A percentile compares a stretch with the other conserved stretches of the same genome.
phyloP scores from a whole-genome alignment of 805 yeast genomes.

The Candida namnaoensis region DNA sequence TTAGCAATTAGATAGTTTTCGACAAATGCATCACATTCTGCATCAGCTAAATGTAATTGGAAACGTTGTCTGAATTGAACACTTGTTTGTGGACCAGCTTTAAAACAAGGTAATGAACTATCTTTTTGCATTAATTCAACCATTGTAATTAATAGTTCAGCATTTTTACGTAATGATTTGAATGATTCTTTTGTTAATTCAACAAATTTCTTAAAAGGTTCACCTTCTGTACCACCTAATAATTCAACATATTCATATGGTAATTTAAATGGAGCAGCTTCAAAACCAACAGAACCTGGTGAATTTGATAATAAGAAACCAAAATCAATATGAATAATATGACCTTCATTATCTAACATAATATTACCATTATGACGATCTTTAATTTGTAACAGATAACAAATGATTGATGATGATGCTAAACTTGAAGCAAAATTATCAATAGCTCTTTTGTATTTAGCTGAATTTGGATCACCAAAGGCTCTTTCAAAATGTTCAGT shows the following conservation, averaged over 20 bases:
- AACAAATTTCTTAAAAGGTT: slow-evolving; percentile 51
- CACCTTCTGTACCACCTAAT: slow-evolving; percentile 70
- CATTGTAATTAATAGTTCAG: slow-evolving; percentile 68
- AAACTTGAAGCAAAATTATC: slow-evolving; percentile 77
- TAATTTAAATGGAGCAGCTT: slow-evolving; percentile 93
- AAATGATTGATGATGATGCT: slow-evolving; percentile 87
- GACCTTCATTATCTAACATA: slow-evolving; percentile 94
- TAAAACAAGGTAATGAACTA: slow-evolving; percentile 85
- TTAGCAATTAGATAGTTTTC: slow-evolving; percentile 69
- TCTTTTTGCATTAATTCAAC: slow-evolving; percentile 94
- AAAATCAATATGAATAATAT: slow-evolving; percentile 90
- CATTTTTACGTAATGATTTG: slow-evolving; percentile 59
- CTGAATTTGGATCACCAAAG: slow-evolving; percentile 56
- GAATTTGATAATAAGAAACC: slow-evolving; percentile 89
- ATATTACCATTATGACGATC: slow-evolving; percentile 97
- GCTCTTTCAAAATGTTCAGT: slow-evolving; percentile 71
- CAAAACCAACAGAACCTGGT: slow-evolving; percentile 96
- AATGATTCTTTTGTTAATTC: slow-evolving; percentile 65
- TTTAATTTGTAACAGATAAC: slow-evolving; percentile 85
- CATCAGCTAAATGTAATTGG: slow-evolving; percentile 66
- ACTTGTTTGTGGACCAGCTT: slow-evolving; percentile 78
- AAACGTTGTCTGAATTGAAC: slow-evolving; percentile 72
- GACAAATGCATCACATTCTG: slow-evolving; percentile 68
- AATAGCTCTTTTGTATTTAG: slow-evolving; percentile 65
- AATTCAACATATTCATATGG: slow-evolving; percentile 85